Base-by-base conservation (phyloP, 75 land plant genomes). In the Sequoia sempervirens region DNA sequence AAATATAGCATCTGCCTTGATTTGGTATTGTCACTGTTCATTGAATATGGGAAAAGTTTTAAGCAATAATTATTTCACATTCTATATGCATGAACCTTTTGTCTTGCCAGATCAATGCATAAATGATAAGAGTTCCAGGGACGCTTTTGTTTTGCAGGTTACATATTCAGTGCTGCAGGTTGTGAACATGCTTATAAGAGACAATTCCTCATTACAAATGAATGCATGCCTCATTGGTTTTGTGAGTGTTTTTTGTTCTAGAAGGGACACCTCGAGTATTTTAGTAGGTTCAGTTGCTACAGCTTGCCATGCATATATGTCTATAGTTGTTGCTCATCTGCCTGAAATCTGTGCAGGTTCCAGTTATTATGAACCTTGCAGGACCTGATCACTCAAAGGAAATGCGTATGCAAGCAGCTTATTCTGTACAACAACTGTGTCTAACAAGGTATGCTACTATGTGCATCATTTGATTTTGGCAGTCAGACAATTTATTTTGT, bases 161-260 rank as follows among this genome's bases (percentile, higher is more conserved):
- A 84, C 90, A 64, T 92, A 92, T 83, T 86, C 95, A 12, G 94
- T 95, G 47, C 89, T 97, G 75, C 95, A 93, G 85, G 84, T 97
- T 81, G 74, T 95, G 40, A 97, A 97, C 86, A 95, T 92, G 76
- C 84, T 97, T 18, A 85, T 94, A 30, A 96, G 93, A 53, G 95
- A 97, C 84, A 94, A 94, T 81, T n/a, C 90, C 12, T 87, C 86
- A 38, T 91, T 95, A 47, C 98, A 90, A 85, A 98, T 94, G 87
- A 95, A 95, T 93, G 99, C 98, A 81, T 97, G 99, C 83, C 94
- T 94, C 76, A 86, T 95, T 80, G 98, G 98, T 70, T 79, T 95
- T 87, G 98, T 94, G 86, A 88, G 93, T 26, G 11, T 52, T 13
- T 52, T 52, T 52, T 52, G 53, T 52, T 52, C 53, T 52, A 2